Base-by-base conservation (phyloP, 2,329 filamentous ascomycete species). In the Neonectria ditissima region DNA sequence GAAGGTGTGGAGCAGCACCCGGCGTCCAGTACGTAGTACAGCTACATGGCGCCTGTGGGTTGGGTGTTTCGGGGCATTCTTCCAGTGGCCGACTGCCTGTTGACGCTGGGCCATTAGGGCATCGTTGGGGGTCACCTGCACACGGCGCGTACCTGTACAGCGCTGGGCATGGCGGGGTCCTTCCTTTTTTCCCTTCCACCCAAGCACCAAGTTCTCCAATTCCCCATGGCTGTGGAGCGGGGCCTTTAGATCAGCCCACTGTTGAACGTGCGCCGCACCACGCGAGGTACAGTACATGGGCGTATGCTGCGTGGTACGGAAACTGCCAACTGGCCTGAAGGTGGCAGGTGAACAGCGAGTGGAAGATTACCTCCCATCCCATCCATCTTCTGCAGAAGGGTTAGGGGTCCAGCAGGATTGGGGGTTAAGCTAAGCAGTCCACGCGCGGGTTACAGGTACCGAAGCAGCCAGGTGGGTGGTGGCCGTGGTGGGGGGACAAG, bases 1-100 rank as follows among this genome's bases (percentile, higher is more conserved):
- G 34, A 62, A 71, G 56, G 55, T 65, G 68, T 71, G 69, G 69
- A 68, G 59, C 69, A 7, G n/a, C n/a, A n/a, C n/a, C n/a, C n/a
- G n/a, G n/a, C n/a, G n/a, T n/a, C n/a, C n/a, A n/a, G 22, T 11
- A 13, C n/a, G 28, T 32, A n/a, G 53, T 44, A 47, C 53, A 30
- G 53, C 16, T 55, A 55, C 53, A 55, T 47, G 26, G 13, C 9
- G 30, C 52, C 24, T 52, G 28, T 32, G 48, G 37, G 41, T 32
- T 58, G 54, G 54, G 60, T 58, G 41, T 30, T 50, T 45, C 47
- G 28, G 45, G 45, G 26, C 9, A 4, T 18, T 43, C 26, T 48
- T 58, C 44, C 45, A 63, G 60, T n/a, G 50, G 60, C 55, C 60
- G 55, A 58, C 48, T 55, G 50, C 20, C 20, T 24, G 43, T 26